Percentiles rank a stretch among this genome's conserved stretches.
These are phyloP conservation scores for Citrus unshiu DNA, from an alignment of 345 rosid species.

Conservation along the genomic window DNA sequence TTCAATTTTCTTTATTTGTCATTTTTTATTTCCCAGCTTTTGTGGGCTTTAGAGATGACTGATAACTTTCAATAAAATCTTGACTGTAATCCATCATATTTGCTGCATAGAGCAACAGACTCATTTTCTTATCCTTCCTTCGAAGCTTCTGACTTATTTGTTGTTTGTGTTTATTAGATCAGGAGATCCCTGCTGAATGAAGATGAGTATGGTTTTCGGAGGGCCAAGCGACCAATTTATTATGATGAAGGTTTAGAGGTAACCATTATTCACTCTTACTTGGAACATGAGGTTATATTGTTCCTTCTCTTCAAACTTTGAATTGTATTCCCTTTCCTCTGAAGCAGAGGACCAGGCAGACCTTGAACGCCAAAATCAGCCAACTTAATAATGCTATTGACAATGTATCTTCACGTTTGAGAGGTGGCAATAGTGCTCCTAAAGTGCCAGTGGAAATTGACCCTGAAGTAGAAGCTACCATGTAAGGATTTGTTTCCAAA, in stretches of 20 bases:
- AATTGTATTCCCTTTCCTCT: not conserved
- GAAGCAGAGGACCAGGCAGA: slow-evolving; percentile 78
- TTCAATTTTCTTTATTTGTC: not conserved
- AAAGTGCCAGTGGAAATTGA: slow-evolving; percentile 46
- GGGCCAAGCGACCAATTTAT: slow-evolving; percentile 65
- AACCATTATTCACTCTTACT: not conserved
- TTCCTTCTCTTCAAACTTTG: not conserved
- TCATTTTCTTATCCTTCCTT: not conserved
- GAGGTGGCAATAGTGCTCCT: slow-evolving; percentile 57
- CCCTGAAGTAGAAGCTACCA: slow-evolving; percentile 66
- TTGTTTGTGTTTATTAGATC: slow-evolving; percentile 43
- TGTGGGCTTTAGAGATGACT: not conserved
- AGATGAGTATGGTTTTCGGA: slow-evolving; percentile 75
- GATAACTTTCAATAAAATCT: not conserved
- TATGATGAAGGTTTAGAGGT: slow-evolving; percentile 93
- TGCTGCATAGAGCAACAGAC: not conserved
- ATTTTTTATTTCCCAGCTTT: not conserved
- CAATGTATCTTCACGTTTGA: slow-evolving; percentile 80
- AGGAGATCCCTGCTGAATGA: slow-evolving; percentile 72
- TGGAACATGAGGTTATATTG: not conserved
- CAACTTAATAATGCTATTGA: slow-evolving; percentile 92
- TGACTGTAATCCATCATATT: not conserved
- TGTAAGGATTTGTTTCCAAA: slow-evolving; percentile 22
- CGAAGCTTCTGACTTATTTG: not conserved
- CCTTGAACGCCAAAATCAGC: slow-evolving; percentile 74